Base-by-base conservation (phyloP, 345 rosid genomes). In the Lepidium africanum region DNA sequence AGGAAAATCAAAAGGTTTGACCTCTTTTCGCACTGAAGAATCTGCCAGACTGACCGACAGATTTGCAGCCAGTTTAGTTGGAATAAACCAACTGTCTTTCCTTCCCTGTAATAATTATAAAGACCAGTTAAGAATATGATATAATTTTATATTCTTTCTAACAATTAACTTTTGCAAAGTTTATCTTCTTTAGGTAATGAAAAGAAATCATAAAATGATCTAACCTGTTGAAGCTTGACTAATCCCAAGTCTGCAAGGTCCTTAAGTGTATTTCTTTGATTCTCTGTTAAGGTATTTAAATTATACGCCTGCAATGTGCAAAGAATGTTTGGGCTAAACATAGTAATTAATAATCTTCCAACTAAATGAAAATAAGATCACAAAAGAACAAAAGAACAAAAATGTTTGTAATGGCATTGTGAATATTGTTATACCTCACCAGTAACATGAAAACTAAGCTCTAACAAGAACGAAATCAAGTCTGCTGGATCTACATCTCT, bases 221-320 rank as follows among this genome's bases (percentile, higher is more conserved):
- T 49, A 76, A 93, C 98, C 95, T 93, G 92, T 81, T 90, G 98
- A 81, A 86, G 97, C 79, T 93, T 90, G 75, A 93, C 89, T 78
- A 93, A 78, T 67, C 98, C 98, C 83, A 93, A 80, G 82, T 93
- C 96, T 60, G 88, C 91, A 74, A 93, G 90, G 79, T 93, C 98
- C 81, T 85, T 93, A 64, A 93, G 81, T 49, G 83, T 78, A 67
- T 27, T 73, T 66, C 63, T 77, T 63, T 93, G 97, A 65, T 79
- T 66, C 46, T 93, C 98, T n/a, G 82, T 82, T 80, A 93, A 76
- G n/a, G 94, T 84, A 80, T 84, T 85, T 66, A 81, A 76, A 77
- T 86, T 90, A 80, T 93, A 93, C 41, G 97, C 97, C 98, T 90
- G 79, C 33, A 56, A 49, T 30, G 63, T 3, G 42, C 7, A 68